Percentiles rank a stretch among this genome's conserved stretches.
These are phyloP conservation scores for Spinellus fusiger DNA, from an alignment of 192 early-diverging fungal genomes.

Conservation along the genomic window DNA sequence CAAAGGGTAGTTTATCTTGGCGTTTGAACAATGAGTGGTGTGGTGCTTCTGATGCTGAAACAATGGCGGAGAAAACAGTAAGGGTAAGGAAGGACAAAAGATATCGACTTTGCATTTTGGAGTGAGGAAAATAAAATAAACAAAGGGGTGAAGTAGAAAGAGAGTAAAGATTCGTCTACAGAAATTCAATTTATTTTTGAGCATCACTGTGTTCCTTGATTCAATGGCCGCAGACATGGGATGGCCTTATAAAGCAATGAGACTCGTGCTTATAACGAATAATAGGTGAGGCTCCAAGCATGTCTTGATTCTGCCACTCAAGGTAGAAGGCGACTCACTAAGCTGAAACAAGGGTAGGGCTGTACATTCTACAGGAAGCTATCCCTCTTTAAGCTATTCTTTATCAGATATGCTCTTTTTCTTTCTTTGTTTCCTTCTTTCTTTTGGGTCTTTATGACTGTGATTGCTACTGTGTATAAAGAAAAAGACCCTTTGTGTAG, in stretches of 20 bases:
- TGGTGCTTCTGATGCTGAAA: not conserved
- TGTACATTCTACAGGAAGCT: too few relatives aligned
- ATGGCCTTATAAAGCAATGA: not conserved
- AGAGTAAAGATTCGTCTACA: not conserved
- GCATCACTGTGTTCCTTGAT: not conserved
- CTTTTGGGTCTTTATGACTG: too few relatives aligned
- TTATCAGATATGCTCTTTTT: too few relatives aligned
- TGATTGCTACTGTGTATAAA: too few relatives aligned
- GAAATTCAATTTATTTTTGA: not conserved
- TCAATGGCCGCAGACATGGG: not conserved
- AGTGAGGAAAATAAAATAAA: not conserved
- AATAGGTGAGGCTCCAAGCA: too few relatives aligned
- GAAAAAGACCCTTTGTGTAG: too few relatives aligned
- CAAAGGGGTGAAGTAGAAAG: not conserved
- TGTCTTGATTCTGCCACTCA: too few relatives aligned
- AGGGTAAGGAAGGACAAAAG: not conserved
- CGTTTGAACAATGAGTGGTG: slow-evolving; percentile 9
- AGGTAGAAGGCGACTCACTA: too few relatives aligned
- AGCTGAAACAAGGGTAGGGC: too few relatives aligned
- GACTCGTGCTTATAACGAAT: not conserved
- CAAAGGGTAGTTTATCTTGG: slow-evolving; percentile 18
- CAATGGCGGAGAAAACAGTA: not conserved
- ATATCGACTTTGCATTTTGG: not conserved
- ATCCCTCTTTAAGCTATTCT: too few relatives aligned
- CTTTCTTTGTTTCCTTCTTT: too few relatives aligned